phyloP scores from a whole-genome alignment of 2,329 filamentous ascomycete genomes.

The Cordyceps farinosa region DNA sequence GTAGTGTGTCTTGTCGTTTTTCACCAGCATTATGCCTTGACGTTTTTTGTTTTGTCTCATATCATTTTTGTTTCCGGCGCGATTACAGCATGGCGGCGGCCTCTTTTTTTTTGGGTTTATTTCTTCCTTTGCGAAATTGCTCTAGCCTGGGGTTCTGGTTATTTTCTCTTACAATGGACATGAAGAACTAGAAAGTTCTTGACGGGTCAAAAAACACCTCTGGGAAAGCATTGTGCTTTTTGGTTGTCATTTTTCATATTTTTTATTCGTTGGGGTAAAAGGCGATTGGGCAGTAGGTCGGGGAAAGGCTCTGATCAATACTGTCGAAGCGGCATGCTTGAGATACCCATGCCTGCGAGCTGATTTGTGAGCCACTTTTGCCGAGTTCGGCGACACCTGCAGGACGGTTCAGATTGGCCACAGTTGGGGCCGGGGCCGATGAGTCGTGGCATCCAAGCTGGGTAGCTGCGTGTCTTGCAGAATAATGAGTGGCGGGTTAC shows the following conservation, averaged over 20 bases:
- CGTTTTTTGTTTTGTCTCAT: background rate
- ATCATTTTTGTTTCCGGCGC: background rate
- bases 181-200: constrained; percentile 3
- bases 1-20: constrained; percentile 1
- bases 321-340: background rate
- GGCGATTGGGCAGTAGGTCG: background rate
- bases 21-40: constrained; percentile 6
- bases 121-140: background rate
- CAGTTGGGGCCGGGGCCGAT: background rate
- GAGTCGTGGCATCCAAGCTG: background rate
- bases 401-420: background rate
- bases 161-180: constrained; percentile 8
- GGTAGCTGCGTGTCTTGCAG: background rate
- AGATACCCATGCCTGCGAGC: background rate
- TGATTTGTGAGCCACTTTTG: background rate
- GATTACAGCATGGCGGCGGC: constrained; percentile 14
- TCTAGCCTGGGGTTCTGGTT: constrained; percentile 15
- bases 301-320: background rate
- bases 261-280: background rate
- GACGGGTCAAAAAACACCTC: background rate
- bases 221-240: background rate
- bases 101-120: constrained; percentile 11
- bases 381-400: background rate
- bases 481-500: background rate
- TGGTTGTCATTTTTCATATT: background rate